Evolutionary conservation across 148 eudicot genomes (phyloP), one percentile per base, ranked within the genome.

Genomic region (Vaccinium vitisidaea): DNA sequence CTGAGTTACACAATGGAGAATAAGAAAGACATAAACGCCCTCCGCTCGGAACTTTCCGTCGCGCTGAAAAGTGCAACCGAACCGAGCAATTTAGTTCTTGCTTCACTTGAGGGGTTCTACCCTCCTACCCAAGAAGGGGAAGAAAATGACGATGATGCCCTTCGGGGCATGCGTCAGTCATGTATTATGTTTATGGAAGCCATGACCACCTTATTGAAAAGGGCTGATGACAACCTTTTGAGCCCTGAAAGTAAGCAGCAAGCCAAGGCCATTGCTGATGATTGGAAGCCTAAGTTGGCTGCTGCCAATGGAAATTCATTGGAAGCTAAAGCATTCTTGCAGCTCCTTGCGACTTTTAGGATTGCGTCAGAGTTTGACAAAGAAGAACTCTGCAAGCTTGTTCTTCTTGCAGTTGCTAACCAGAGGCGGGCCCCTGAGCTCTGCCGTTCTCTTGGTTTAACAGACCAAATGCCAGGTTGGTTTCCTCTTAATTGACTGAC

Each of bases 391-490:
- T 93, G 93, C 93, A 88, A 90, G 90, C 89, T 88, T 83, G 90
- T 92, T 86, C 94, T 92, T 88, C 93, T 92, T 88, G 90, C 89
- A 70, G 90, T 93, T 83, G 88, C 90, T 90, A 85, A 88, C 84
- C 87, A 88, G 79, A 75, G 93, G 91, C 94, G 90, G 90, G 90
- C 89, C 70, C 90, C 91, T 91, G 91, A 89, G 90, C 95, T 93
- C 87, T 92, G 94, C 93, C 94, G 79, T 71, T 92, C 91, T 80
- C 93, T 93, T 89, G 92, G 88, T 70, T 90, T 93, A 90, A 82
- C 95, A 81, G 88, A 86, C 83, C 91, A 90, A 87, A 88, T 91
- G 88, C 93, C 94, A 92, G 95, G 95, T 93, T 92, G 93, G 95
- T 93, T 83, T 89, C 83, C 88, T 90, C 88, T 82, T 83, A 83